These are phyloP conservation scores for Zymoseptoria tritici DNA, from an alignment of 2,329 filamentous ascomycete species.

Conservation along the genomic window DNA sequence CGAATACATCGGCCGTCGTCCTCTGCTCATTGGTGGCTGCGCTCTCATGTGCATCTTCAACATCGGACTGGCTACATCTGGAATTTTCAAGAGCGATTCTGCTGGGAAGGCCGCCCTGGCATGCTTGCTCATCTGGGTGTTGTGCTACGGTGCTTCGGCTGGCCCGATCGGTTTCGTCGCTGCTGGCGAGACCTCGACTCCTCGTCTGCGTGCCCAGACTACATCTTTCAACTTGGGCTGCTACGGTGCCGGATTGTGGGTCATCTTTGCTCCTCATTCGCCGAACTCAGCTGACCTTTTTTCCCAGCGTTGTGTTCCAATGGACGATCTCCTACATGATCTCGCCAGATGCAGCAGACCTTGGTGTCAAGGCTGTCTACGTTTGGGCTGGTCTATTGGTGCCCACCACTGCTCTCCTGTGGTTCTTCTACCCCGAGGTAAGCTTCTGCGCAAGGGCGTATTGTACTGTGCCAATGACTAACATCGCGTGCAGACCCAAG, in stretches of 20 bases:
- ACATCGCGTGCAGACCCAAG: conserved; percentile 3
- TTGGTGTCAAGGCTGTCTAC: conserved; percentile 12
- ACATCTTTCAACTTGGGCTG: not conserved
- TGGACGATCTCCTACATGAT: conserved; percentile 13
- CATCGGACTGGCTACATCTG: conserved; percentile 8
- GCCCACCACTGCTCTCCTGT: conserved; percentile 8
- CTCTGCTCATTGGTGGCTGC: conserved; percentile 12
- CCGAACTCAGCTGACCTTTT: not conserved
- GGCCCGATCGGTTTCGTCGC: conserved; percentile 14
- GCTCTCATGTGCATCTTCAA: conserved; percentile 14
- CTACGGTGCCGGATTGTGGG: conserved; percentile 12
- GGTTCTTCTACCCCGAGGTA: conserved; percentile 13
- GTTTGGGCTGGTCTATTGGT: conserved; percentile 10
- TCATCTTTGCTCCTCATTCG: not conserved
- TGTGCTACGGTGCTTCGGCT: conserved; percentile 13
- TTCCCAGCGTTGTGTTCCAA: conserved; percentile 10
- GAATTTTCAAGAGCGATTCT: conserved; percentile 5
- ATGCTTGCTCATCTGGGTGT: conserved; percentile 13
- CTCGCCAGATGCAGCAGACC: conserved; percentile 11
- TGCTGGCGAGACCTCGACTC: conserved; percentile 10
- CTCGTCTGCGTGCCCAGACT: conserved; percentile 11
- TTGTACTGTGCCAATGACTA: not conserved
- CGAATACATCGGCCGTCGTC: conserved; percentile 11
- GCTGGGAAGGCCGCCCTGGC: conserved; percentile 11
- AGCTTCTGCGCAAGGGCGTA: not conserved